Evolutionary conservation across 805 yeast genomes (phyloP).

Genomic region (Metschnikowia corniflorae): DNA sequence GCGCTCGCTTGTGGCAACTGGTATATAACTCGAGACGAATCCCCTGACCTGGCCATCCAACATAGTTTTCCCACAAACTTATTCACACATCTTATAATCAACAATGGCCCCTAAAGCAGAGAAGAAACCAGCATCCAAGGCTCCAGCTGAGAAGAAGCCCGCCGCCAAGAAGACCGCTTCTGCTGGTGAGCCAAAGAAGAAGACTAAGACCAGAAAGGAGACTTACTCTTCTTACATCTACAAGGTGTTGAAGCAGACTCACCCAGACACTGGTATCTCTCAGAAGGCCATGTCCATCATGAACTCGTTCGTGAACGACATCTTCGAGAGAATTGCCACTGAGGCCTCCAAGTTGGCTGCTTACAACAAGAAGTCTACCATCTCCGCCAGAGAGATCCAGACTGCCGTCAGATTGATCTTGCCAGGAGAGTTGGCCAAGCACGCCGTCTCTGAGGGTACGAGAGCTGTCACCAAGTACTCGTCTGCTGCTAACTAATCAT

Average conservation of each 20-base stretch:
- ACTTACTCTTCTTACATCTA: constrained; percentile 37
- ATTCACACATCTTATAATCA: constrained; percentile 13
- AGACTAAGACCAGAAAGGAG: constrained; percentile 37
- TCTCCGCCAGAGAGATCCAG: constrained; percentile 38
- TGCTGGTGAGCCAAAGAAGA: constrained; percentile 30
- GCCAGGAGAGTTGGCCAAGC: constrained; percentile 40
- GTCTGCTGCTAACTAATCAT: constrained; percentile 32
- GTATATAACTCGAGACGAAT: constrained; percentile 19
- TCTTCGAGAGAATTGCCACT: constrained; percentile 35
- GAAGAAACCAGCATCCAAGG: constrained; percentile 39
- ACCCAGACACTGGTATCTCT: constrained; percentile 39
- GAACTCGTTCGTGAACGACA: constrained; percentile 38
- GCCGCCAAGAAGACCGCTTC: constrained; percentile 37
- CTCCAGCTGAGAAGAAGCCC: constrained; percentile 40
- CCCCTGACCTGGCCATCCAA: constrained; percentile 9
- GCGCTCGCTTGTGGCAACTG: constrained; percentile 17
- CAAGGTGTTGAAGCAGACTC: constrained; percentile 39
- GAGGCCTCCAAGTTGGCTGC: constrained; percentile 40
- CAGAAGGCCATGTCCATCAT: constrained; percentile 39
- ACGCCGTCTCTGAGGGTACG: constrained; percentile 39
- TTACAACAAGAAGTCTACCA: constrained; percentile 39
- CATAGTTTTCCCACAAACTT: constrained; percentile 16
- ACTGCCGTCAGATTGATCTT: constrained; percentile 38
- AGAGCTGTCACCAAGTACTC: constrained; percentile 40
- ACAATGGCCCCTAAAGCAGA: constrained; percentile 38